phyloP scores from a whole-genome alignment of 495 filamentous ascomycete genomes.

The Penicillium pulvis region DNA sequence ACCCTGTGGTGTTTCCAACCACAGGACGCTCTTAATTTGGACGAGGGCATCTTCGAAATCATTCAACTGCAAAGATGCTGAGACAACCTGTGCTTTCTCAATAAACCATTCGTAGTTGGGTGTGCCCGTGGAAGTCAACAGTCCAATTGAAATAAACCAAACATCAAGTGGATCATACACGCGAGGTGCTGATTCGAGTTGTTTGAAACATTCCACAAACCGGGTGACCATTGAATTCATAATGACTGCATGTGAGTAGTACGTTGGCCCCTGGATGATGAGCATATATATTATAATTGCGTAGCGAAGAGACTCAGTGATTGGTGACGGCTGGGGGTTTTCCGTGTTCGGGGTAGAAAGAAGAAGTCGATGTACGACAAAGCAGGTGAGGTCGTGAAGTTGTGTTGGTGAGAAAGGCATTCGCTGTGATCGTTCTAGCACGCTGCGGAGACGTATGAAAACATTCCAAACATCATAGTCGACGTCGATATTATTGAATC shows the following conservation, averaged over 20 bases:
- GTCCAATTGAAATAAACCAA: constrained; percentile 44
- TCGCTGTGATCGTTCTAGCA: constrained; percentile 33
- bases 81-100: constrained; percentile 14
- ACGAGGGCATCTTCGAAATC: constrained; percentile 27
- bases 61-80: constrained; percentile 21
- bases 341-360: constrained; percentile 22
- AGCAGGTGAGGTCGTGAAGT: constrained; percentile 54
- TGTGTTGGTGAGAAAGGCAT: constrained; percentile 34
- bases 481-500: constrained; percentile 26
- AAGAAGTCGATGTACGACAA: constrained; percentile 50
- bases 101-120: constrained; percentile 34
- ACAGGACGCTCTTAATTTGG: constrained; percentile 36
- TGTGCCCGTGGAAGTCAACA: constrained; percentile 39
- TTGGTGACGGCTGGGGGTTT: constrained; percentile 17
- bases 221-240: constrained; percentile 33
- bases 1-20: constrained; percentile 28
- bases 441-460: constrained; percentile 41
- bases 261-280: constrained; percentile 51
- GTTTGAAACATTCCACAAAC: constrained; percentile 31
- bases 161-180: constrained; percentile 28
- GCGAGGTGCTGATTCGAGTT: constrained; percentile 15
- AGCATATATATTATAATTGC: constrained; percentile 52
- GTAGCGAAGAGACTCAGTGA: constrained; percentile 48
- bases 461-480: constrained; percentile 38
- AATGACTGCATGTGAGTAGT: constrained; percentile 49